Conservation (phyloP, 345 rosid species). For the Camelina sativa region DNA sequence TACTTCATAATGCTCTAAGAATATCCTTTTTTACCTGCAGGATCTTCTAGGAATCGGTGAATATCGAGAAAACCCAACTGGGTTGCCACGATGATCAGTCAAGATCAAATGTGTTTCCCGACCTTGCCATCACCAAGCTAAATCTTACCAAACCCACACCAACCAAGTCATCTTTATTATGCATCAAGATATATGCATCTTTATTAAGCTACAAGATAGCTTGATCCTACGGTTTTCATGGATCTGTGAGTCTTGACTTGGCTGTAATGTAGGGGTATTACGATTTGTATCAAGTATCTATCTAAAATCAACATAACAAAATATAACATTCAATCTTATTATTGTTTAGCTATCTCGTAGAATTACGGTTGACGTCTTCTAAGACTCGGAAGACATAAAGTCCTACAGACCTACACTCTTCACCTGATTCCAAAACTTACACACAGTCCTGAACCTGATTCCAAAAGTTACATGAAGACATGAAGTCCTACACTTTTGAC, state of each 20-base stretch:
- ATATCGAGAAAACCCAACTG: slow-evolving; percentile 61
- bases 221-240: slow-evolving; percentile 12
- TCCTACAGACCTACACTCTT: slow-evolving; percentile 16
- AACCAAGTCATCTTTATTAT: slow-evolving; percentile 6
- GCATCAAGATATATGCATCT: neutral
- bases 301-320: slow-evolving; percentile 1
- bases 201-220: slow-evolving; percentile 9
- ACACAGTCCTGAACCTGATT: too few species aligned
- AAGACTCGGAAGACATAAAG: slow-evolving; percentile 19
- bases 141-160: neutral
- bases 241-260: slow-evolving; percentile 8
- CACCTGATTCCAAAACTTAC: slow-evolving; percentile 45
- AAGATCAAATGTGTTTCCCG: slow-evolving; percentile 31
- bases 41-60: slow-evolving; percentile 86
- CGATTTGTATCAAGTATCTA: slow-evolving; percentile 17
- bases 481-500: too few species aligned
- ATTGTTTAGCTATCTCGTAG: neutral
- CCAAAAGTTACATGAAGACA: too few species aligned
- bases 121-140: slow-evolving; percentile 33
- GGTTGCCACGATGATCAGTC: slow-evolving; percentile 46
- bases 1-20: neutral
- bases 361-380: neutral
- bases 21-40: slow-evolving; percentile 42
- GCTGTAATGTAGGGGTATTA: neutral
- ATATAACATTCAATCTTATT: neutral